phyloP scores from a whole-genome alignment of 306 rosid species.

The Acmispon strigosus region DNA sequence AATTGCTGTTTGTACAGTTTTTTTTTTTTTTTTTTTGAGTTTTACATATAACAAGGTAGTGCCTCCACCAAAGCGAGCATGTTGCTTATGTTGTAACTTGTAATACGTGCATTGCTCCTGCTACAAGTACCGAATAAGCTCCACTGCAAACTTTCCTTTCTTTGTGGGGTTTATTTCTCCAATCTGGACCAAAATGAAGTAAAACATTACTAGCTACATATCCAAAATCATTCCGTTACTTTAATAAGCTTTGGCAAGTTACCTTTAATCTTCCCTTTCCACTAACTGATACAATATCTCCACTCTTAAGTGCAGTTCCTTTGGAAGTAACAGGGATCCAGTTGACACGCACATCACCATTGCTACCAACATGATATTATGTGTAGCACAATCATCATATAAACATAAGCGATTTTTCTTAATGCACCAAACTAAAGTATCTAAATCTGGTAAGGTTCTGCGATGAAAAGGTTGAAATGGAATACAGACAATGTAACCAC shows the following conservation, averaged over 20 bases:
- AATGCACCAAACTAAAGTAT: background rate
- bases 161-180: conserved; percentile 79
- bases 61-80: too few species aligned
- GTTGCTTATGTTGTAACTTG: too few species aligned
- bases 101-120: background rate
- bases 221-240: conserved; percentile 2
- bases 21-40: too few species aligned
- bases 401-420: background rate
- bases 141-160: conserved; percentile 82
- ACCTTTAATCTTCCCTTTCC: conserved; percentile 89
- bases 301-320: conserved; percentile 68
- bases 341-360: conserved; percentile 83
- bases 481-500: background rate
- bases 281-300: conserved; percentile 78
- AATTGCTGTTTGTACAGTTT: too few species aligned
- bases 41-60: too few species aligned
- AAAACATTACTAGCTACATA: background rate
- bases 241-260: conserved; percentile 12
- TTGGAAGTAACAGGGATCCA: conserved; percentile 76
- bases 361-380: conserved; percentile 37
- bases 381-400: background rate
- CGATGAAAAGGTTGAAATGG: background rate
- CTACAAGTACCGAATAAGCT: conserved; percentile 66
- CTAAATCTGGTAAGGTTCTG: background rate
- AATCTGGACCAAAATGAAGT: conserved; percentile 40